phyloP scores from a whole-genome alignment of 2,329 filamentous ascomycete species.

The Thielaviopsis musarum region DNA sequence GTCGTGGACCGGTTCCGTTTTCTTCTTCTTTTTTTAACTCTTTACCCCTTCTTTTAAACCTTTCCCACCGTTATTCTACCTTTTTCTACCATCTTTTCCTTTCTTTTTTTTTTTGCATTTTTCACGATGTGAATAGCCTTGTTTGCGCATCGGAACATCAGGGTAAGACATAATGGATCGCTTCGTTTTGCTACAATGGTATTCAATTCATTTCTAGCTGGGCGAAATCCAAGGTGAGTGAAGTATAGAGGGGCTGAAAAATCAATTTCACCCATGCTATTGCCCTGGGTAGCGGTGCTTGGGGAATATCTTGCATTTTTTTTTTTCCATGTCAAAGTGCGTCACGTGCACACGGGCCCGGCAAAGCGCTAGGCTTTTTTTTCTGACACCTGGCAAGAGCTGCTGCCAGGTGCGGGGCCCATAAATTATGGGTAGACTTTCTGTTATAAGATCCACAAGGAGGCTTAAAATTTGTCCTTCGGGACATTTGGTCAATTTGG shows the following conservation, averaged over 20 bases:
- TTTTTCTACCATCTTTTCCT: not conserved
- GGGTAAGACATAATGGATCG: too few relatives aligned
- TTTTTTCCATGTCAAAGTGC: not conserved
- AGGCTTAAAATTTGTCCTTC: slow-evolving; percentile 3
- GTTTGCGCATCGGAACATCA: too few relatives aligned
- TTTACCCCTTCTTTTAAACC: not conserved
- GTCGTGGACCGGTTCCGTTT: not conserved
- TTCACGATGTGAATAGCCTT: not conserved
- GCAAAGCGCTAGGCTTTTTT: too few relatives aligned
- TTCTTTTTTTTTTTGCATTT: too few relatives aligned
- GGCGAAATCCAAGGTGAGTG: not conserved
- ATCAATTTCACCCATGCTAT: not conserved
- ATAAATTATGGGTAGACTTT: not conserved
- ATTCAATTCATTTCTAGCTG: not conserved
- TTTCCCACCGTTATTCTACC: not conserved
- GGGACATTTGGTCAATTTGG: slow-evolving; percentile 14
- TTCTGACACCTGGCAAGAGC: not conserved
- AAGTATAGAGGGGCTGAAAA: too few relatives aligned
- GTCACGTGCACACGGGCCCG: too few relatives aligned
- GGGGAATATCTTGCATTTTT: too few relatives aligned
- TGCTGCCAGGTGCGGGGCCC: not conserved
- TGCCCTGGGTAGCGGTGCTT: not conserved
- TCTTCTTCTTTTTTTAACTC: not conserved
- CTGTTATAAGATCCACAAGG: slow-evolving; percentile 6
- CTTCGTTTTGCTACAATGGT: not conserved